Evolutionary conservation across 805 yeast genomes (phyloP), one percentile per base, ranked within the genome.

Genomic region (Lachancea dasiensis): DNA sequence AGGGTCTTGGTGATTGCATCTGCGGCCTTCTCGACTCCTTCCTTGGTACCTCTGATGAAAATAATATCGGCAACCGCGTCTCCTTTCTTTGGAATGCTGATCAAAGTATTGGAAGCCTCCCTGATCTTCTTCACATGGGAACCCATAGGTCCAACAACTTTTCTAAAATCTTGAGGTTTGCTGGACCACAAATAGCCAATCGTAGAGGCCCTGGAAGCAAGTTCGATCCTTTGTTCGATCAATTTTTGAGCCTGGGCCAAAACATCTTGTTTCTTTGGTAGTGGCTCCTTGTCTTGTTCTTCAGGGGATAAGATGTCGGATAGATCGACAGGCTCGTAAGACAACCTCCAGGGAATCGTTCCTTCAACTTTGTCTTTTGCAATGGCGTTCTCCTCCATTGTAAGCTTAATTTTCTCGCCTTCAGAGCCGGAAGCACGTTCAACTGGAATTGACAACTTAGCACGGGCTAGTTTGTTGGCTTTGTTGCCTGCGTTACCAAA

Each of bases 61-160:
- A 82, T 67, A 44, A 73, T 73, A 41, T 79, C 70, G 46, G 68
- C 64, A 44, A 70, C 53, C 44, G 69, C 65, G 44, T 78, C 82
- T 32, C 58, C 60, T 31, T 64, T 63, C 59, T 76, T 75, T 48
- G 92, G 94, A 38, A 83, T 76, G 34, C 69, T 67, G 44, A 84
- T 73, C 40, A 73, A 68, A 26, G 81, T 69, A 14, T 73, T 75
- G 15, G 82, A 67, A 41, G 69, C 64, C 19, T 65, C 64, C 65
- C 92, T 77, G 42, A 85, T 70, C 46, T 64, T 63, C 51, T 72
- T 76, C 54, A 86, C 68, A 44, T 73, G 77, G 24, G 77, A 62
- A 32, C 95, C 95, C 48, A 75, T 80, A 11, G 86, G 77, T 6
- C 95, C 95, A 46, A 86, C 74, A 37, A 86, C 67, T 56, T 69